A percentile compares a stretch with the other conserved stretches of the same genome.
Evolutionary conservation across 2,329 filamentous ascomycete species (phyloP).

Genomic region (Ophiostoma sp.): DNA sequence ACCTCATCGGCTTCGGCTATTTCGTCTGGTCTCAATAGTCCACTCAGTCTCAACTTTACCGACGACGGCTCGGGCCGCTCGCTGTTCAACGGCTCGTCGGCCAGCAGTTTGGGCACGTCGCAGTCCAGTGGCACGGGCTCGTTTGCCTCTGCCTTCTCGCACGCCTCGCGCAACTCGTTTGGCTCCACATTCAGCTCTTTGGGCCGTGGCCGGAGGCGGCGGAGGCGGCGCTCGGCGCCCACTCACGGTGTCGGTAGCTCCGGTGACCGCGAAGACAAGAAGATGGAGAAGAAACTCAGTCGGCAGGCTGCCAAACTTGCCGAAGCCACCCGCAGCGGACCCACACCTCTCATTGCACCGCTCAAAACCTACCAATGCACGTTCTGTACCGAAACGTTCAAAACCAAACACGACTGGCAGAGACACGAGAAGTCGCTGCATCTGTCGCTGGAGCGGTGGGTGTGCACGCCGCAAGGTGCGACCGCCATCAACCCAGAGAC

Average conservation of each 20-base stretch:
- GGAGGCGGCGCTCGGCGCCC: constrained; percentile 48
- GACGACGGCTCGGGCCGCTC: constrained; percentile 63
- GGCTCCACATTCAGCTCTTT: constrained; percentile 53
- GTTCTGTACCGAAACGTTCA: constrained; percentile 68
- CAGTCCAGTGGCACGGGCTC: constrained; percentile 58
- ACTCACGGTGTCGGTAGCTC: constrained; percentile 20
- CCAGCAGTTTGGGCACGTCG: constrained; percentile 61
- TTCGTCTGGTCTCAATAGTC: constrained; percentile 58
- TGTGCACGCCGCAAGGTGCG: constrained; percentile 60
- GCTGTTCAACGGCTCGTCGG: constrained; percentile 59
- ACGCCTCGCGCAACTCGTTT: constrained; percentile 58
- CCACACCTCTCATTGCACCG: constrained; percentile 41
- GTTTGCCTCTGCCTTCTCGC: constrained; percentile 60
- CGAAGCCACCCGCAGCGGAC: constrained; percentile 37
- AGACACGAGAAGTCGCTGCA: constrained; percentile 69
- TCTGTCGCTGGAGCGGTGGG: constrained; percentile 65
- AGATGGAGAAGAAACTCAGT: not conserved
- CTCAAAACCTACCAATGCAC: constrained; percentile 65
- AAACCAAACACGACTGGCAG: constrained; percentile 69
- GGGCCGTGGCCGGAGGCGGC: constrained; percentile 50
- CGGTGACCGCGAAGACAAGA: not conserved
- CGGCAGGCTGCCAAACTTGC: not conserved
- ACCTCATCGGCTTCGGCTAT: constrained; percentile 51
- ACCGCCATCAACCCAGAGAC: constrained; percentile 59
- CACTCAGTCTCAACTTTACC: constrained; percentile 57